Conservation (phyloP, 1,284 basidiomycete species). For the Ustilago esculenta region DNA sequence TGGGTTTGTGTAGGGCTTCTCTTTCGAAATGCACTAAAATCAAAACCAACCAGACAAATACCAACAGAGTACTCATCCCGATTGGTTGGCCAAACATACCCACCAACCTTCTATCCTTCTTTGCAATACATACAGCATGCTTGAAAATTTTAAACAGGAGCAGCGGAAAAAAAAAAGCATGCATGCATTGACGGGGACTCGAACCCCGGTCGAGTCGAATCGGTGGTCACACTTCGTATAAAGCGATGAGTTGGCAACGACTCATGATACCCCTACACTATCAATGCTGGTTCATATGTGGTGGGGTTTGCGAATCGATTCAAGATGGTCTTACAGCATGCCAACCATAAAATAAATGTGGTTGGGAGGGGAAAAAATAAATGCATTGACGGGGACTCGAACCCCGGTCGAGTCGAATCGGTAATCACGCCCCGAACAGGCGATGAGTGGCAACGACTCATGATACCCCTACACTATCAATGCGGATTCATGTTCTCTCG, state of each 20-base stretch:
- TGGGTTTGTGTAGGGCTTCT: slow-evolving; percentile 21
- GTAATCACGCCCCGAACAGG: slow-evolving; percentile 10
- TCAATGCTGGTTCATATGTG: no score
- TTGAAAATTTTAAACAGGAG: no score
- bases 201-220: slow-evolving; percentile 57
- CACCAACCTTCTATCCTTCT: no score
- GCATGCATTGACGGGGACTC: slow-evolving; percentile 57
- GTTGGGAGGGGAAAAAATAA: slow-evolving; percentile 11
- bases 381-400: slow-evolving; percentile 58
- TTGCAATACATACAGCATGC: no score
- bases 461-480: slow-evolving; percentile 50
- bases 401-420: slow-evolving; percentile 54
- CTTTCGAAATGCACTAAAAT: slow-evolving; percentile 41
- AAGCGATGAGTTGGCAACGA: no score
- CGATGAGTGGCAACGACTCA: slow-evolving; percentile 44
- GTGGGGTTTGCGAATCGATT: no score
- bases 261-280: no score
- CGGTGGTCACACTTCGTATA: slow-evolving; percentile 38
- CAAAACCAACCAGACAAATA: background rate
- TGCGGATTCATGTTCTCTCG: background rate
- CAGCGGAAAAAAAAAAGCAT: no score
- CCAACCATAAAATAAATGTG: background rate
- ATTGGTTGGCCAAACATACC: no score
- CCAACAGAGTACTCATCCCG: no score
- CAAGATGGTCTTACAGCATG: no score